Evolutionary conservation across 2,329 filamentous ascomycete species (phyloP), one percentile per base, ranked within the genome.

Genomic region (Talaromyces sp.): DNA sequence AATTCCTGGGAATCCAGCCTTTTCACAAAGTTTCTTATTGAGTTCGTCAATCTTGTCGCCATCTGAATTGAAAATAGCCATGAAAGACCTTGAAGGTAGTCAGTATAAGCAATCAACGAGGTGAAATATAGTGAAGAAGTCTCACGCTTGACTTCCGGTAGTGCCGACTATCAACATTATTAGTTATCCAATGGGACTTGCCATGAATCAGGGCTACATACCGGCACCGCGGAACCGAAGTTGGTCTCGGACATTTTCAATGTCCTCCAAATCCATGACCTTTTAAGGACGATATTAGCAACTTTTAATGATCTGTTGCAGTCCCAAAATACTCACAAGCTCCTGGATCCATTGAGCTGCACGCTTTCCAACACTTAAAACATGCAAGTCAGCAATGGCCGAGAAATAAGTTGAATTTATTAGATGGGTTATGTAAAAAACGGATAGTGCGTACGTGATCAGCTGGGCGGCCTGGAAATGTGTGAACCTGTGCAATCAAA

Each of bases 321-420:
- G 1, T 25, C 6, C 6, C 2, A 4, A 25, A 25, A 5, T 11
- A 47, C 44, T 47, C 64, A 90, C 75, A 19, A 92, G 80, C 69
- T 92, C 88, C 70, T 92, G 89, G 25, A 88, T 84, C 90, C 90
- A 93, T 68, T 91, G 84, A 49, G 85, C 85, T 9, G 88, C 85
- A 62, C 88, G 82, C 69, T 75, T 75, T 60, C 58, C 58, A 33
- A 36, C 19, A 3, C 36, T 55, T 1, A 10, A 30, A 30, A 56
- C n/a, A 56, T 13, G 15, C 19, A 15, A 7, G 36, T 36, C n/a
- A 51, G 28, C 11, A 47, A 47, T 9, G 19, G 10, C 11, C n/a
- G 10, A 17, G 13, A 17, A n/a, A 39, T n/a, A 8, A n/a, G 17
- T 44, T 55, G 27, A 54, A 75, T 85, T 85, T 61, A 88, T 88